Evolutionary conservation across 2,329 filamentous ascomycete species (phyloP), one percentile per base, ranked within the genome.

Genomic region (Colletotrichum sp.): DNA sequence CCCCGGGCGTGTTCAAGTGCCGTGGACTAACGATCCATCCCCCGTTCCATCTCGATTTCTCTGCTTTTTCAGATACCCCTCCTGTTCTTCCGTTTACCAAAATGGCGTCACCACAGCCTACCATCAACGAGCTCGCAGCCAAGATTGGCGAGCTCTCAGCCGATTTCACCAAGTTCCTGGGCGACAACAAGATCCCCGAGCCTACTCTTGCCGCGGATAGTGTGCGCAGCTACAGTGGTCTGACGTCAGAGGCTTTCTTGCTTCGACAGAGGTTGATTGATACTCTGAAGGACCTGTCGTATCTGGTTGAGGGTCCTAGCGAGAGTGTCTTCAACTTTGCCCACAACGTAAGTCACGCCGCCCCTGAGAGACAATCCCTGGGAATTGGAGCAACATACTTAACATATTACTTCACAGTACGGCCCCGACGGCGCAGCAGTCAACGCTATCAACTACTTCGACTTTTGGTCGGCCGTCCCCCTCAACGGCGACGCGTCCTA

Each of bases 391-490:
- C 43, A 51, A 13, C 11, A 21, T 8, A n/a, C 13, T 2, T 36
- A 6, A 36, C 31, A 61, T 16, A 13, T 3, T 6, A 0, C 0
- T 15, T 16, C 0, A 2, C 29, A 87, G 86, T 81, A 78, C 38
- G 82, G 87, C 62, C 86, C 86, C 3, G 86, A 88, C 73, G 81
- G 83, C 5, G 82, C 85, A 8, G 77, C 80, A 13, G 82, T 89
- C 47, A 87, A 87, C 75, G 80, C 87, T 16, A 80, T 89, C 18
- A 89, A 89, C 77, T 81, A 87, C 75, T 89, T 89, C 77, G 80
- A 89, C 76, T 88, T 90, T 76, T 89, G 87, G 86, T 81, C 83
- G 13, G 84, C 86, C 7, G 87, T 90, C 8, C 87, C 88, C 4
- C 66, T 89, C 1, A 81, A 85, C 29, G 86, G 86, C 18, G 81